Conservation (phyloP, 2,329 filamentous ascomycete species). For the Clarireedia homoeocarpa region DNA sequence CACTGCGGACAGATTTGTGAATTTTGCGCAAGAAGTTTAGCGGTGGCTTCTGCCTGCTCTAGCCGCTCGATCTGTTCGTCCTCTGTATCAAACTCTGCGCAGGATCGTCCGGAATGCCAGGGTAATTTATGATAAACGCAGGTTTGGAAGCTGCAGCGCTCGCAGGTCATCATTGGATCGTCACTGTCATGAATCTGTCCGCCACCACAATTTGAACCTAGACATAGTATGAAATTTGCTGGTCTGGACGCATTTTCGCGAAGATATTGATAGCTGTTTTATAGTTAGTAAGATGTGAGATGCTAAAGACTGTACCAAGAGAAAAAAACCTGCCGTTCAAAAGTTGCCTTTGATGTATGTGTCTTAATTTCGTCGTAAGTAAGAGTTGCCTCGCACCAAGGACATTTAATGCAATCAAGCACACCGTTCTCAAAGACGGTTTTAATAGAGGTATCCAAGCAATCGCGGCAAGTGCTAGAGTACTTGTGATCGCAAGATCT, state of each 20-base stretch:
- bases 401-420: conserved; percentile 1
- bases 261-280: background rate
- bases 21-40: conserved; percentile 17
- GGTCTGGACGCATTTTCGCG: background rate
- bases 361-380: background rate
- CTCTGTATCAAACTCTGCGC: conserved; percentile 19
- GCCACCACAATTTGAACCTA: conserved; percentile 13
- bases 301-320: background rate
- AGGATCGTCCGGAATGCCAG: conserved; percentile 20
- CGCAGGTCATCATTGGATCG: conserved; percentile 19
- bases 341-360: background rate
- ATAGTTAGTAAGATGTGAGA: background rate
- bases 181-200: conserved; percentile 15
- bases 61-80: conserved; percentile 20
- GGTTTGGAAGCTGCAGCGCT: conserved; percentile 16
- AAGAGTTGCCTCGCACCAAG: background rate
- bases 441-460: background rate
- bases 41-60: conserved; percentile 21
- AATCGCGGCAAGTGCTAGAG: background rate
- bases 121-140: conserved; percentile 20
- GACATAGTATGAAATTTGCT: conserved; percentile 9
- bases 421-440: background rate
- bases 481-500: background rate
- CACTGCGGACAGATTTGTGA: conserved; percentile 19
- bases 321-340: background rate